Evolutionary conservation across 345 rosid genomes (phyloP).

Genomic region (Bruguiera parviflora): DNA sequence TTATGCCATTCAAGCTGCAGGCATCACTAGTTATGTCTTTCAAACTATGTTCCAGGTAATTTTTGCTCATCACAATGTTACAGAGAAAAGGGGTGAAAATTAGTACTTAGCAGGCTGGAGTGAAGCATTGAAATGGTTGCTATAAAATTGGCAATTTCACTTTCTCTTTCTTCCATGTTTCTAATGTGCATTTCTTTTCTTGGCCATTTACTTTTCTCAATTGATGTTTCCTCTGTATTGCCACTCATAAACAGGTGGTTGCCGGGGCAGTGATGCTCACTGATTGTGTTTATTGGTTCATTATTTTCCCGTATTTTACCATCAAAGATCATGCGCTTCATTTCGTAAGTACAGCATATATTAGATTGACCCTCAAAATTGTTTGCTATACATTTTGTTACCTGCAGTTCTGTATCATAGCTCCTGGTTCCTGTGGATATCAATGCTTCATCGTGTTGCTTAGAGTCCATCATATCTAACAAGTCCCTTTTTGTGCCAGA

Average conservation of each 20-base stretch:
- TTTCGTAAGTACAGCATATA: conserved; percentile 42
- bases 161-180: not conserved
- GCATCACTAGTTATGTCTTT: conserved; percentile 39
- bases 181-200: not conserved
- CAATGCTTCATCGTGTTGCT: not conserved
- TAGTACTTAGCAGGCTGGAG: too few species aligned
- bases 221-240: conserved; percentile 8
- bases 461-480: conserved; percentile 3
- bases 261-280: conserved; percentile 69
- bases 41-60: conserved; percentile 63
- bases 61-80: too few species aligned
- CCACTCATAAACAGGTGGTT: conserved; percentile 38
- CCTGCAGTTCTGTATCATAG: not conserved
- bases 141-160: not conserved
- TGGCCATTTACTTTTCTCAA: not conserved
- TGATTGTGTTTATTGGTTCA: conserved; percentile 56
- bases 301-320: conserved; percentile 63
- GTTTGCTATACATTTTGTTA: not conserved
- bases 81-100: too few species aligned
- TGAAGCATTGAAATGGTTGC: not conserved
- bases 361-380: not conserved
- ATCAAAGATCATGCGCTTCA: conserved; percentile 42
- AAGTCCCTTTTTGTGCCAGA: conserved; percentile 31
- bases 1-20: conserved; percentile 20
- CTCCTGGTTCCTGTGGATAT: not conserved